phyloP scores from a whole-genome alignment of 352 stramenopile genomes.

The Globisporangium lucens region DNA sequence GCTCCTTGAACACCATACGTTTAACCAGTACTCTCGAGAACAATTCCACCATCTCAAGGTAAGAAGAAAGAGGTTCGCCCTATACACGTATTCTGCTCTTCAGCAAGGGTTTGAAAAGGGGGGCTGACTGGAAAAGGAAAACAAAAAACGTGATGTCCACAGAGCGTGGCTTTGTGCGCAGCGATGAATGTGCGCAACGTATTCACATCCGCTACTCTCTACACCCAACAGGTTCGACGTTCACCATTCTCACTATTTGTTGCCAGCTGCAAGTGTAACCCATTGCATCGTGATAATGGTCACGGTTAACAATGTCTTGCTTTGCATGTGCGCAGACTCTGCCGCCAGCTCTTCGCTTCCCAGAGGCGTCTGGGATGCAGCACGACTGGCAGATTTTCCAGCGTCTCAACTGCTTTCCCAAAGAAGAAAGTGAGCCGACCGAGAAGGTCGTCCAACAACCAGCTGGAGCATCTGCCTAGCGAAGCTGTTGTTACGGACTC shows the following conservation, averaged over 20 bases:
- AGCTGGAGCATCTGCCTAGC: neutral
- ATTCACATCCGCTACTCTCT: slow-evolving; percentile 50
- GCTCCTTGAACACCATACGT: slow-evolving; percentile 63
- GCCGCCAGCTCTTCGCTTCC: slow-evolving; percentile 33
- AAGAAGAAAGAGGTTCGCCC: neutral
- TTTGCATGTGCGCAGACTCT: slow-evolving; percentile 32
- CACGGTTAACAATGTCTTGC: neutral
- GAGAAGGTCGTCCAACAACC: slow-evolving; percentile 8
- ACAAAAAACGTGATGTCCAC: neutral
- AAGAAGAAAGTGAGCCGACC: slow-evolving; percentile 1
- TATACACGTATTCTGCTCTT: neutral
- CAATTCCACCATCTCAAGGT: slow-evolving; percentile 65
- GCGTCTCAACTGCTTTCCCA: slow-evolving; percentile 3
- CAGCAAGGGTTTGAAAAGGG: neutral
- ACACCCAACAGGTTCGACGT: slow-evolving; percentile 34
- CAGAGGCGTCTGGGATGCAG: slow-evolving; percentile 20
- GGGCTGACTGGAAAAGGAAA: neutral
- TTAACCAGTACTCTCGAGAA: slow-evolving; percentile 67
- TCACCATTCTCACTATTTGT: neutral
- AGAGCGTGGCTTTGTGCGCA: slow-evolving; percentile 61
- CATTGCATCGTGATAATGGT: no score
- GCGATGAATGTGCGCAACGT: slow-evolving; percentile 68
- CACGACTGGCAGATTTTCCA: slow-evolving; percentile 38
- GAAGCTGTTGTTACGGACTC: neutral
- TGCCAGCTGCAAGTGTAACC: neutral